Percentiles rank a stretch among this genome's conserved stretches.
phyloP scores from a whole-genome alignment of 257 asterid genomes.

The Galeopsis tetrahit region DNA sequence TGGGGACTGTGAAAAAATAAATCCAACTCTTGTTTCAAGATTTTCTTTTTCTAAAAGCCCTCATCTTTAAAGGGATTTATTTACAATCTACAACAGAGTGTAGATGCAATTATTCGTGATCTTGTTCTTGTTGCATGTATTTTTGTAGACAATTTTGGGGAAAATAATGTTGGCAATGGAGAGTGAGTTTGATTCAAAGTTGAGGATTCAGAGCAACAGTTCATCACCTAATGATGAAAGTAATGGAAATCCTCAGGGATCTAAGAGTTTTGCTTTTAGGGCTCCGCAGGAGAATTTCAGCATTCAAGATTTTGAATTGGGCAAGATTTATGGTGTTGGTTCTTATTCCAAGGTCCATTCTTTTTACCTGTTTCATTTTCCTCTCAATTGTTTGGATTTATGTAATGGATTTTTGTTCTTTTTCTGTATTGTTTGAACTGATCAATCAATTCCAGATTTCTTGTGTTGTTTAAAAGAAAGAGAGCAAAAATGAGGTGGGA shows the following conservation, averaged over 20 bases:
- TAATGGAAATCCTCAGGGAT: slow-evolving; percentile 56
- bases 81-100: not conserved
- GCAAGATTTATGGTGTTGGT: slow-evolving; percentile 99
- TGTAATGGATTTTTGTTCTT: slow-evolving; percentile 19
- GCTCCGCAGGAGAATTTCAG: slow-evolving; percentile 95
- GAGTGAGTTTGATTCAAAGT: slow-evolving; percentile 83
- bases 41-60: slow-evolving; percentile 34
- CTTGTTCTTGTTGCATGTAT: slow-evolving; percentile 37
- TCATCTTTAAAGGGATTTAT: slow-evolving; percentile 29
- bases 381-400: not conserved
- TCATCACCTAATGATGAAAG: slow-evolving; percentile 44
- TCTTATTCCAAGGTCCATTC: slow-evolving; percentile 89
- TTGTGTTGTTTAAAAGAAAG: not conserved
- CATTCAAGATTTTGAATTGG: slow-evolving; percentile 96
- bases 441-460: slow-evolving; percentile 11
- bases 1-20: slow-evolving; percentile 57
- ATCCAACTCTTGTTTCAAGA: slow-evolving; percentile 48
- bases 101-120: slow-evolving; percentile 11
- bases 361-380: slow-evolving; percentile 2
- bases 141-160: slow-evolving; percentile 37
- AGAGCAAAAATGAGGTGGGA: slow-evolving; percentile 3
- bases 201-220: slow-evolving; percentile 58
- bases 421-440: slow-evolving; percentile 24
- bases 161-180: slow-evolving; percentile 82
- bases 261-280: slow-evolving; percentile 82